Evolutionary conservation across 495 filamentous ascomycete genomes (phyloP).

Genomic region (Podospora tetraspora): DNA sequence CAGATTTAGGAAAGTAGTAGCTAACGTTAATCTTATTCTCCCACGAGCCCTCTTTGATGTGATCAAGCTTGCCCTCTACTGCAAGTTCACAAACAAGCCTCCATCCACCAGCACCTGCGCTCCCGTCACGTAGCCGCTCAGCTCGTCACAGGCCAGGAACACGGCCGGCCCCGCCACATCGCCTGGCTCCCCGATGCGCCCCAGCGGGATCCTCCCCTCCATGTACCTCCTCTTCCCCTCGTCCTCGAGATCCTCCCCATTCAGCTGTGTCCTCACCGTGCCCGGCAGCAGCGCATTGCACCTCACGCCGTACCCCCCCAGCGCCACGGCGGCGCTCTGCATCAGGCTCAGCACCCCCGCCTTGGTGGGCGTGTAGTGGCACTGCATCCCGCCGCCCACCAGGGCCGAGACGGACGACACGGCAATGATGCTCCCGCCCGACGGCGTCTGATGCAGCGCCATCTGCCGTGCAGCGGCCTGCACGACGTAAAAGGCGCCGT

Average conservation of each 20-base stretch:
- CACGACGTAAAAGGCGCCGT: constrained; percentile 77
- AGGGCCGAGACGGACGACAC: constrained; percentile 79
- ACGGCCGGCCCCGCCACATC: constrained; percentile 82
- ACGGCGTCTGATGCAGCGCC: constrained; percentile 51
- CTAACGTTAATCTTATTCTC: not conserved
- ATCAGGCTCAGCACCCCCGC: constrained; percentile 78
- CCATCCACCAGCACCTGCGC: constrained; percentile 85
- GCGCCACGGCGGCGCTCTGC: constrained; percentile 74
- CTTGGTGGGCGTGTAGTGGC: constrained; percentile 90
- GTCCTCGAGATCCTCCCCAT: constrained; percentile 71
- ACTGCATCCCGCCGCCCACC: constrained; percentile 74
- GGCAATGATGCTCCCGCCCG: constrained; percentile 76
- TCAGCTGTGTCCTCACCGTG: constrained; percentile 80
- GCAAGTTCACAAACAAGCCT: constrained; percentile 58
- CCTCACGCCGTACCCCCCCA: constrained; percentile 69
- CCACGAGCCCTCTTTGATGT: not conserved
- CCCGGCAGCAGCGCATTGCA: constrained; percentile 86
- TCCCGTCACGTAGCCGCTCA: constrained; percentile 77
- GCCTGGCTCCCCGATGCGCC: constrained; percentile 59
- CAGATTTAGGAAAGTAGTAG: not conserved
- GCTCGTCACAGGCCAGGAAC: constrained; percentile 72
- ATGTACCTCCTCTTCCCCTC: constrained; percentile 73
- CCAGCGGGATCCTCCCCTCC: constrained; percentile 78
- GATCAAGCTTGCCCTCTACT: constrained; percentile 24
- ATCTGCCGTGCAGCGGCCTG: constrained; percentile 82